Percentiles rank a stretch among this genome's conserved stretches.
phyloP scores from a whole-genome alignment of 176 grass and related monocot species.

The Paspalum notatum region DNA sequence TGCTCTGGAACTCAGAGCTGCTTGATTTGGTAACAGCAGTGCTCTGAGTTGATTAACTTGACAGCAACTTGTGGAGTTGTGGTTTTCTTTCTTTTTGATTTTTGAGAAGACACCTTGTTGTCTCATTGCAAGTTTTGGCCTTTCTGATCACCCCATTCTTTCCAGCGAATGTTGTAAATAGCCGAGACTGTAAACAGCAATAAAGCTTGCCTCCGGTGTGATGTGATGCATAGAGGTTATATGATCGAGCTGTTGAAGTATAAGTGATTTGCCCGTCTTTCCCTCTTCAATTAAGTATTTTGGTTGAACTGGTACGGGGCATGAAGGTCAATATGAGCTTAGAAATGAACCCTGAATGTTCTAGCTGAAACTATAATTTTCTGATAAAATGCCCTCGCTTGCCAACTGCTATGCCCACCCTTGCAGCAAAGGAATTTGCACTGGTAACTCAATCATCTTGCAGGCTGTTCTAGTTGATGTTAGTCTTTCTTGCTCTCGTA shows the following conservation, averaged over 20 bases:
- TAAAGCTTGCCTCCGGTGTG: slow-evolving; percentile 40
- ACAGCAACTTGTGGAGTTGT: slow-evolving; percentile 15
- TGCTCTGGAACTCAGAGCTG: slow-evolving; percentile 28
- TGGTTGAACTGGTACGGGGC: too few relatives aligned
- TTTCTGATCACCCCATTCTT: slow-evolving; percentile 61
- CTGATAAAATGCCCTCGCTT: not conserved
- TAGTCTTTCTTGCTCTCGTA: too few relatives aligned
- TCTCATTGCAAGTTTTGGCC: slow-evolving; percentile 45
- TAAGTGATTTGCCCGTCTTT: too few relatives aligned
- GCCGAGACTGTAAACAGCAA: slow-evolving; percentile 50
- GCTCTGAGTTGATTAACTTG: slow-evolving; percentile 9
- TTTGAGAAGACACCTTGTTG: slow-evolving; percentile 41
- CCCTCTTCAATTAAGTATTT: too few relatives aligned
- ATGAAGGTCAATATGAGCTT: too few relatives aligned
- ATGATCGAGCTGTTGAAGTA: not conserved
- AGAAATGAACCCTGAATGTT: not conserved
- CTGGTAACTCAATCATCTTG: too few relatives aligned
- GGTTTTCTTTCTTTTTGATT: not conserved
- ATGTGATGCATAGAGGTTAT: not conserved
- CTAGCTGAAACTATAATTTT: not conserved
- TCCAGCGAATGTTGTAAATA: slow-evolving; percentile 69
- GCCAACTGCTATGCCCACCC: not conserved
- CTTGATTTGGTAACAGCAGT: slow-evolving; percentile 43
- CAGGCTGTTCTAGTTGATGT: too few relatives aligned
- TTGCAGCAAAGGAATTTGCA: not conserved